phyloP scores from a whole-genome alignment of 768 basidiomycete genomes.

The Lyophyllum atratum region DNA sequence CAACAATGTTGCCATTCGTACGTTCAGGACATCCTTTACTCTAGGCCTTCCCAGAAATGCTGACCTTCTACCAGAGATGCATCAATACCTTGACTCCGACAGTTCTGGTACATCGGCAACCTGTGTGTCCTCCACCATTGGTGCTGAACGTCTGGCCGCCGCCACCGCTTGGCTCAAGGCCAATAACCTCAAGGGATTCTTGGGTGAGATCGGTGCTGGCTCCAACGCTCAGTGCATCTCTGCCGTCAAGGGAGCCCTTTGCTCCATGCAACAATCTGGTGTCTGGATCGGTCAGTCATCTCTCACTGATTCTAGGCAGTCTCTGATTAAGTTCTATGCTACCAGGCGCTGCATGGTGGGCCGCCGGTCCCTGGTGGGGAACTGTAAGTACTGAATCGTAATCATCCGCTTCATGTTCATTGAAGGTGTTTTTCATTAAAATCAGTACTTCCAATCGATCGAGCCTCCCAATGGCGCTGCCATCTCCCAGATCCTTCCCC shows the following conservation, averaged over 20 bases:
- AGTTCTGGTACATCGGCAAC: constrained; percentile 54
- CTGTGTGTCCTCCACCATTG: constrained; percentile 63
- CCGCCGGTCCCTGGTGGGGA: constrained; percentile 66
- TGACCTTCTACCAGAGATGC: constrained; percentile 49
- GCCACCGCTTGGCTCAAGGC: constrained; percentile 62
- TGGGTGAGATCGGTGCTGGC: constrained; percentile 63
- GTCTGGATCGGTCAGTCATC: constrained; percentile 52
- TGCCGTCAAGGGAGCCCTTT: constrained; percentile 57
- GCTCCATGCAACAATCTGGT: constrained; percentile 57
- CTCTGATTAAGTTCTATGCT: neutral
- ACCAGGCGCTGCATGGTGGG: constrained; percentile 48
- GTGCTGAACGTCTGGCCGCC: constrained; percentile 53
- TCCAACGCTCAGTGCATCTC: constrained; percentile 44
- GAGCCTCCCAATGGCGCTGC: constrained; percentile 61
- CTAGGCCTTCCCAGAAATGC: neutral
- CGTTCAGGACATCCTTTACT: constrained; percentile 13
- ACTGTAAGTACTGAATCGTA: constrained; percentile 35
- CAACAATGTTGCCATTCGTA: constrained; percentile 62
- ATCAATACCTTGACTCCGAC: constrained; percentile 71
- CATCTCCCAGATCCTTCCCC: constrained; percentile 54
- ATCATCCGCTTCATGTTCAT: neutral
- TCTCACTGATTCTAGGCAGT: neutral
- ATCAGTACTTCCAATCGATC: constrained; percentile 59
- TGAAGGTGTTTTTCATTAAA: constrained; percentile 9
- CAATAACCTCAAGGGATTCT: constrained; percentile 62